Evolutionary conservation across 2,329 filamentous ascomycete species (phyloP).

Genomic region (Aspergillus aculeatinus): DNA sequence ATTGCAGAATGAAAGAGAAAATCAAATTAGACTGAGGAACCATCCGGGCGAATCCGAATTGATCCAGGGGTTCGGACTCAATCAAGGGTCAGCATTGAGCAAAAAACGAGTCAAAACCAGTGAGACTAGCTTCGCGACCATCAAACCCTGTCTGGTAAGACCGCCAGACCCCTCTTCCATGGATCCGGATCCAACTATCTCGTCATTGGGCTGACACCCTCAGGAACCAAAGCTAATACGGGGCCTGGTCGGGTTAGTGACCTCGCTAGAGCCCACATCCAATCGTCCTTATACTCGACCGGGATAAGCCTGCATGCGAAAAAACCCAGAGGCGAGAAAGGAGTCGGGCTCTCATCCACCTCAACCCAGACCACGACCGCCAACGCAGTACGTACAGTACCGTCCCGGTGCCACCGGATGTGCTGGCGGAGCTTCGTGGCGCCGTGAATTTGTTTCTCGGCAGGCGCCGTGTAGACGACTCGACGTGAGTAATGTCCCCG

Average conservation of each 20-base stretch:
- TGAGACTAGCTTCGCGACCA: neutral
- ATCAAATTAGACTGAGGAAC: neutral
- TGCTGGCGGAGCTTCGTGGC: conserved; percentile 2
- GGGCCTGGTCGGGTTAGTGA: neutral
- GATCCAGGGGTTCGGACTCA: neutral
- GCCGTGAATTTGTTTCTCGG: neutral
- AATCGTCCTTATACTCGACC: conserved; percentile 1
- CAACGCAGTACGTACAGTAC: neutral
- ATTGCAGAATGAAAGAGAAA: neutral
- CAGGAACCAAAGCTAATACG: conserved; percentile 5
- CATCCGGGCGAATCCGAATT: neutral
- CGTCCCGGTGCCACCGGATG: neutral
- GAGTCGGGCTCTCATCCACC: neutral
- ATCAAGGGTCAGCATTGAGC: neutral
- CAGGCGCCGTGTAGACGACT: conserved; percentile 1
- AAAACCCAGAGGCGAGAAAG: conserved; percentile 1
- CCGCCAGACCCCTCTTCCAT: neutral
- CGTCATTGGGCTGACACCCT: neutral
- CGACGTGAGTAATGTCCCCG: conserved; percentile 2
- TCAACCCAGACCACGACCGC: neutral
- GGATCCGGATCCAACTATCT: neutral
- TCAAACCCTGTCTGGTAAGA: neutral
- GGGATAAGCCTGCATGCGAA: neutral
- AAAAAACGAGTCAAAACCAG: neutral
- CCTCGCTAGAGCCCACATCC: neutral